A percentile compares a stretch with the other conserved stretches of the same genome.
phyloP scores from a whole-genome alignment of 306 rosid genomes.

The Acacia confusa region DNA sequence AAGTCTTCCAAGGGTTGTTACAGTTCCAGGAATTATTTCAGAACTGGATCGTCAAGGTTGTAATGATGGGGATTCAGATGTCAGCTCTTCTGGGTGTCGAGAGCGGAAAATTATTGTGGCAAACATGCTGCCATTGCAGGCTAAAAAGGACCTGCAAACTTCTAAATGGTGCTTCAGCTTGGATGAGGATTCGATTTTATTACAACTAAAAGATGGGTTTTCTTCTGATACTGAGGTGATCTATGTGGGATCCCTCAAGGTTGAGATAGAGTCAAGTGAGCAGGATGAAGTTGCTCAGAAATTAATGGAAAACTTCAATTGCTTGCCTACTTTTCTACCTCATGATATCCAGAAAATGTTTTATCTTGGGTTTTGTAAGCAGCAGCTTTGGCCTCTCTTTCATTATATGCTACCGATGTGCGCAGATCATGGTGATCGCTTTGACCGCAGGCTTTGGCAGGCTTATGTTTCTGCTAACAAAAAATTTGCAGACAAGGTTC shows the following conservation, averaged over 20 bases:
- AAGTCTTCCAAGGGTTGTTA: conserved; percentile 70
- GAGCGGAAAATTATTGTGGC: conserved; percentile 83
- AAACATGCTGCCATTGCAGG: conserved; percentile 76
- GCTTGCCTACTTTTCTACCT: conserved; percentile 81
- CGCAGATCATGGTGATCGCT: conserved; percentile 78
- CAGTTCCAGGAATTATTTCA: conserved; percentile 75
- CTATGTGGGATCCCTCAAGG: conserved; percentile 83
- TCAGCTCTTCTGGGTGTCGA: conserved; percentile 52
- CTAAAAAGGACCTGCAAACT: conserved; percentile 63
- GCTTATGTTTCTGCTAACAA: conserved; percentile 88
- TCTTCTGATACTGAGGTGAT: conserved; percentile 69
- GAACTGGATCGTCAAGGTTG: conserved; percentile 51
- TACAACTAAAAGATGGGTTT: conserved; percentile 74
- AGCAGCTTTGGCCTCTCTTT: conserved; percentile 84
- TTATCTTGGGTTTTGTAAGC: conserved; percentile 76
- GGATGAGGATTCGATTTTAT: conserved; percentile 72
- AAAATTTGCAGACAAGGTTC: conserved; percentile 81
- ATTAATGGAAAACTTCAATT: conserved; percentile 65
- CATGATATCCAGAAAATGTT: conserved; percentile 65
- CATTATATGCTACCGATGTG: conserved; percentile 88
- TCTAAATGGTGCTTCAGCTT: conserved; percentile 73
- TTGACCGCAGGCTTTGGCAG: conserved; percentile 76
- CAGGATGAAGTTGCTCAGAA: conserved; percentile 83
- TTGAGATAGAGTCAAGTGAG: conserved; percentile 60
- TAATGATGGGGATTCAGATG: conserved; percentile 68